These are phyloP conservation scores for Nicotiana tomentosiformis DNA, from an alignment of 257 asterid genomes.

Conservation along the genomic window DNA sequence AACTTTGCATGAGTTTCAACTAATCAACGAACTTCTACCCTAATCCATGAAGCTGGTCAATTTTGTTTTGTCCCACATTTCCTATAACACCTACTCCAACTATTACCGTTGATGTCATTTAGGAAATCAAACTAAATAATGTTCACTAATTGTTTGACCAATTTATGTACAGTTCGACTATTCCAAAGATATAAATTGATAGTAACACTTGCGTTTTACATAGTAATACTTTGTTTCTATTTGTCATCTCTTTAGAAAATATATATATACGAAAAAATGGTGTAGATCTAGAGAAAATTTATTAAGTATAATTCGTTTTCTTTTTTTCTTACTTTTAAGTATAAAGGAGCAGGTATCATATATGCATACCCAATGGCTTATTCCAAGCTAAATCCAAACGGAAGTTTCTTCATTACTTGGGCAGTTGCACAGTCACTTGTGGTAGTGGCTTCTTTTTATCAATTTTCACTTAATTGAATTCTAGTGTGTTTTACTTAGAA, in stretches of 20 bases:
- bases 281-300: too few species aligned
- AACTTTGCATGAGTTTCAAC: constrained; percentile 35
- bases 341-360: constrained; percentile 85
- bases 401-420: constrained; percentile 82
- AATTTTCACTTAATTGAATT: not conserved
- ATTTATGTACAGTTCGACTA: too few species aligned
- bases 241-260: not conserved
- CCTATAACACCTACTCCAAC: not conserved
- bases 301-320: too few species aligned
- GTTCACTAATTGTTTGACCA: not conserved
- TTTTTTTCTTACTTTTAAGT: constrained; percentile 32
- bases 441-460: constrained; percentile 27
- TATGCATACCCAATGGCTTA: constrained; percentile 57
- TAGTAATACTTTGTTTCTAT: constrained; percentile 9
- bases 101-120: too few species aligned
- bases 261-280: too few species aligned
- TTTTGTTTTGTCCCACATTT: not conserved
- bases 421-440: constrained; percentile 77
- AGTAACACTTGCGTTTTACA: too few species aligned
- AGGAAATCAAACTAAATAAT: not conserved
- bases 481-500: not conserved
- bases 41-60: constrained; percentile 38
- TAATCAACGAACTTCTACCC: constrained; percentile 32
- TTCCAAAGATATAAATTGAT: too few species aligned
- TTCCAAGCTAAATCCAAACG: constrained; percentile 88